These are phyloP conservation scores for Melastoma malabathricum DNA, from an alignment of 345 rosid genomes.

Conservation along the genomic window DNA sequence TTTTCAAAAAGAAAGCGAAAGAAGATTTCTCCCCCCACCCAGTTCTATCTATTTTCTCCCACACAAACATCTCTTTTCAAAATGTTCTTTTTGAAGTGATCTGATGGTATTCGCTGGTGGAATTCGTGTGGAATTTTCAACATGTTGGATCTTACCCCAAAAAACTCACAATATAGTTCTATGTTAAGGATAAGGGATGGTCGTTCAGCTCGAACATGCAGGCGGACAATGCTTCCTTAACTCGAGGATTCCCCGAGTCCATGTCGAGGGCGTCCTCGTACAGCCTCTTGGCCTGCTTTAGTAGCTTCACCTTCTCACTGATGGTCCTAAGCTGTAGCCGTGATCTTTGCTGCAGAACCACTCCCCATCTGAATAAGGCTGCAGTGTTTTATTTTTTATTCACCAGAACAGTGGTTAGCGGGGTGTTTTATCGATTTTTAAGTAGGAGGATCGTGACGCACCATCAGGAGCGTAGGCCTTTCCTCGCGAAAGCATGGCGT, in stretches of 20 bases:
- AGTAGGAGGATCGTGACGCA: constrained; percentile 9
- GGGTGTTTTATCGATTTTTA: background rate
- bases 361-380: constrained; percentile 65
- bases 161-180: no score
- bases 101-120: no score
- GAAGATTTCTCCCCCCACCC: no score
- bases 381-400: background rate
- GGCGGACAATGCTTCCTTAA: constrained; percentile 37
- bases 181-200: constrained; percentile 9
- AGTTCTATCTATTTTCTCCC: no score
- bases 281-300: constrained; percentile 46
- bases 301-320: constrained; percentile 45
- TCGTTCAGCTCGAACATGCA: constrained; percentile 41
- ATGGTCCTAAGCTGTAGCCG: constrained; percentile 35
- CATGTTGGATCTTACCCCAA: no score
- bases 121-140: no score
- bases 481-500: constrained; percentile 58
- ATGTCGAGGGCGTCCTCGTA: constrained; percentile 57
- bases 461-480: constrained; percentile 54
- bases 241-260: constrained; percentile 39
- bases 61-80: no score
- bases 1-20: no score
- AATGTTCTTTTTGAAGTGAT: no score
- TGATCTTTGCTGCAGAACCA: constrained; percentile 55
- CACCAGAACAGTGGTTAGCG: background rate